Evolutionary conservation across 495 filamentous ascomycete genomes (phyloP), one percentile per base, ranked within the genome.

Genomic region (Penicillium manginii): DNA sequence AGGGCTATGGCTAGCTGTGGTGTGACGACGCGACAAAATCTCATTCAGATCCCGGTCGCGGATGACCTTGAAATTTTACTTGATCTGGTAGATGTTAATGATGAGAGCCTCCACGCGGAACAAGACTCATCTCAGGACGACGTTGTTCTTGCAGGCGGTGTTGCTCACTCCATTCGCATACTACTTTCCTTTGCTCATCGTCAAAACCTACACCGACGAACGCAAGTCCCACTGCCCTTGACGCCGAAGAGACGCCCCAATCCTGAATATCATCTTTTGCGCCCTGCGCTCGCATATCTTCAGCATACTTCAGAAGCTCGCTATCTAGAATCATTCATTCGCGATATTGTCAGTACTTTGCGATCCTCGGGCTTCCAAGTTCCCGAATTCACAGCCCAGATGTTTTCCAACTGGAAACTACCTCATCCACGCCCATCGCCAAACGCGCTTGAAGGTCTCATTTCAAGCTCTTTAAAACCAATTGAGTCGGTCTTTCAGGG

Each of bases 101-200:
- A 80, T 57, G 68, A 63, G n/a, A 33, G 10, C 57, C 33, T 40
- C 17, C 43, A 50, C 7, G 56, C 40, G 5, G 55, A 63, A 15
- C 45, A 57, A 43, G 22, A 42, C 14, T 14, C 49, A 10, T 55
- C 64, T 4, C 55, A 59, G 45, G 31, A 66, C 7, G 63, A 79
- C 12, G 71, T 69, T 23, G 55, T 58, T 4, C 68, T 86, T 37
- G 85, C 88, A 2, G 74, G 87, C 60, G 80, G 76, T 1, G 74
- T 88, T 21, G 80, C 78, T 5, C 71, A 86, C 57, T 79, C 83
- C 1, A 79, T 92, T 14, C 84, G 86, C 17, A 80, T 93, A 39
- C 80, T 93, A 4, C 83, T 93, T n/a, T 81, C 81, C 29, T 85
- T 89, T 59, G 82, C 86, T 10, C 90, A 96, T 67, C 80, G 85